Base-by-base conservation (phyloP, 352 stramenopile genomes). In the Phytopythium oedochilum region DNA sequence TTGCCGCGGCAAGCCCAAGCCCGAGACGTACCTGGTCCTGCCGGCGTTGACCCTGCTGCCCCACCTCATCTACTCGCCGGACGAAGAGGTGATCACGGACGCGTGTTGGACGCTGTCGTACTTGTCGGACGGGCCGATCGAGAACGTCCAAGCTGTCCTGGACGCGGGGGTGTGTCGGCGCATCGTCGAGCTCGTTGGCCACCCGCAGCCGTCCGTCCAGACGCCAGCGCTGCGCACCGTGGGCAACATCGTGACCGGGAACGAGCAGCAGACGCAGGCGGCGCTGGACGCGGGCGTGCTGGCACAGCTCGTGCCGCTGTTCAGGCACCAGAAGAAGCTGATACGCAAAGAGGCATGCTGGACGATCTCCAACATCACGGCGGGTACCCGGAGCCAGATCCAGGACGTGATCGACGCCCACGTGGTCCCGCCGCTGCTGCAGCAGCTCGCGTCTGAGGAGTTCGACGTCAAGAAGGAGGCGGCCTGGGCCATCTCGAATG, bases 351-450 rank as follows among this genome's bases (percentile, higher is more conserved):
- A 99, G 73, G 96, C 97, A 3, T 99, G 96, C 80, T 99, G 97
- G 97, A 99, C 97, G 28, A 95, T 99, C 57, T 99, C 96, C 23
- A 99, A 99, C 78, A 99, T 99, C 71, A 99, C 97, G 26, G 97
- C 97, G 6, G 97, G 97, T 44, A 99, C 97, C 80, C 94, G 98
- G 75, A 91, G 98, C 62, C 97, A 99, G 83, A 99, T 99, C 55
- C 94, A 99, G 70, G 89, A 87, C 31, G 97, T 99, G 43, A 95
- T 99, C 58, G 93, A 99, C 48, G 92, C 89, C 42, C 96, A 98
- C 55, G 98, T 99, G 66, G 97, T 99, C 60, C 95, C 95, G 38
- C 92, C 96, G 45, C 74, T 99, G 54, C 59, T 95, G 12, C 45
- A 98, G 99, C 68, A 80, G 88, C 59, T 89, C 99, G 26, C 88